These are phyloP conservation scores for Suillus bovinus DNA, from an alignment of 768 basidiomycete species.

Conservation along the genomic window DNA sequence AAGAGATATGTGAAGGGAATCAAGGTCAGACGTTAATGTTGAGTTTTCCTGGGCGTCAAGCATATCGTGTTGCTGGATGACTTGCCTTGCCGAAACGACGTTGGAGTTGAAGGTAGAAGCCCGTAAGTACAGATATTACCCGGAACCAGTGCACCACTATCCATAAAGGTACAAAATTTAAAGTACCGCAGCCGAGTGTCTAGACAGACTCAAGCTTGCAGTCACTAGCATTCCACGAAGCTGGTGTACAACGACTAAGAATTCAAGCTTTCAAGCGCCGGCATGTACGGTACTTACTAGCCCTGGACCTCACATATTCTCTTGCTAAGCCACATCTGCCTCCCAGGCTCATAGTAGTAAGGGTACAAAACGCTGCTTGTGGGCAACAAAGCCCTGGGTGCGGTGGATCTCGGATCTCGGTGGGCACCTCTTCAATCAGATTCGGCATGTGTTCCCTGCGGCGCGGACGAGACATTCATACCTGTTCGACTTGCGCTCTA, in stretches of 20 bases:
- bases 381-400: neutral
- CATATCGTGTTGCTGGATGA: neutral
- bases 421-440: neutral
- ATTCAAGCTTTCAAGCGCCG: neutral
- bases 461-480: neutral
- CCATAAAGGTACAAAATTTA: constrained; percentile 4
- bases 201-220: neutral
- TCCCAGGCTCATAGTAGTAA: neutral
- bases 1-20: constrained; percentile 3
- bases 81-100: neutral
- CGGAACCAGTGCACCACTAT: neutral
- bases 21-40: neutral
- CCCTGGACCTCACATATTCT: neutral
- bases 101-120: neutral
- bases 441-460: neutral
- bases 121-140: neutral
- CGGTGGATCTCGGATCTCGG: neutral
- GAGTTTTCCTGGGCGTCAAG: neutral
- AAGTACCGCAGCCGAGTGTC: neutral
- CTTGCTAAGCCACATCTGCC: neutral
- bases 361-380: neutral
- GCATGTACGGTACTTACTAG: neutral
- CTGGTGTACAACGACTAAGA: neutral
- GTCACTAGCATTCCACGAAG: neutral
- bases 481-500: neutral